phyloP scores from a whole-genome alignment of 2,329 filamentous ascomycete species.

The Fusarium redolens region DNA sequence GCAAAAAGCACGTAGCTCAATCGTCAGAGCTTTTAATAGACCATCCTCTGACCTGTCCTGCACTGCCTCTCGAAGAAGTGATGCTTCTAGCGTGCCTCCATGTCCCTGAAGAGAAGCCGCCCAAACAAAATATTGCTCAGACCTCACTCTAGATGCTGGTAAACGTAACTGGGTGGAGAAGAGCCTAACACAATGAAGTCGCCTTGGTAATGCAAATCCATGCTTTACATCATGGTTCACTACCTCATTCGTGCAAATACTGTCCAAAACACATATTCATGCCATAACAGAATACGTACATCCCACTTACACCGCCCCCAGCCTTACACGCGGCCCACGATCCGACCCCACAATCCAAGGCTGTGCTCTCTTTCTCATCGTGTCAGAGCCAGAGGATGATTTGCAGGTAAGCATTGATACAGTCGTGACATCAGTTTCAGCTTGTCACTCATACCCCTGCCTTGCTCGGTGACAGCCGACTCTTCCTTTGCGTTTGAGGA shows the following conservation, averaged over 20 bases:
- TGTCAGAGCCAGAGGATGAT: constrained; percentile 3
- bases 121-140: not conserved
- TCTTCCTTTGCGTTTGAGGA: constrained; percentile 20
- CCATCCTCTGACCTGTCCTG: constrained; percentile 9
- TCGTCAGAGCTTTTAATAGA: constrained; percentile 30
- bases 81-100: constrained; percentile 18
- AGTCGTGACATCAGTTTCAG: constrained; percentile 43
- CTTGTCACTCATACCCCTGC: constrained; percentile 10
- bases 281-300: not conserved
- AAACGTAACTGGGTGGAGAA: not conserved
- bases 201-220: not conserved
- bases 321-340: constrained; percentile 45
- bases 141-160: not conserved
- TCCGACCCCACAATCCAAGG: constrained; percentile 40
- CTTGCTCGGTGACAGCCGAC: constrained; percentile 15
- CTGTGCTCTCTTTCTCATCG: constrained; percentile 28
- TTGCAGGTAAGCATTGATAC: constrained; percentile 8
- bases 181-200: not conserved
- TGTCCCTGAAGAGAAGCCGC: not conserved
- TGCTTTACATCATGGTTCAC: constrained; percentile 10
- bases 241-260: constrained; percentile 5
- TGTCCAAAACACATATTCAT: not conserved
- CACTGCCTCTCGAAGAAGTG: constrained; percentile 34
- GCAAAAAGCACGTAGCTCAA: not conserved
- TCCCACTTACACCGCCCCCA: constrained; percentile 41